Conservation (phyloP, 1,284 basidiomycete genomes). For the Moesziomyces sp. region DNA sequence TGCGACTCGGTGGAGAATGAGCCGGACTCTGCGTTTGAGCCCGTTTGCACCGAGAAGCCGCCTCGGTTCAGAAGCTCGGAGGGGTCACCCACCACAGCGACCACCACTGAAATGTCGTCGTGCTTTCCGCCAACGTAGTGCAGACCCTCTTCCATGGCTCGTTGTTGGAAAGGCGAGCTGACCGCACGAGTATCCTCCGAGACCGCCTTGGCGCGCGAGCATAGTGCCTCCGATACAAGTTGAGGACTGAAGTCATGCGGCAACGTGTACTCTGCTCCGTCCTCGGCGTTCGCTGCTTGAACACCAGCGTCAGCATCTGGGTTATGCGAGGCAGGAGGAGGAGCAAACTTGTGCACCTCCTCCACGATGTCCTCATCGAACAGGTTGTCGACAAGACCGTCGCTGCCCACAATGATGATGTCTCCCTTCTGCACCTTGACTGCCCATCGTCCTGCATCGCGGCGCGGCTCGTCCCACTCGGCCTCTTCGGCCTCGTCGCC, state of each 20-base stretch:
- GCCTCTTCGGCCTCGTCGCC: conserved; percentile 48
- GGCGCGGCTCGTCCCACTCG: conserved; percentile 61
- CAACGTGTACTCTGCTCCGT: conserved; percentile 28
- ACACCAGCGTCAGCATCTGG: conserved; percentile 24
- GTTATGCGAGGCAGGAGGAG: conserved; percentile 23
- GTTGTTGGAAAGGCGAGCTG: conserved; percentile 72
- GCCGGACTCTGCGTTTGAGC: conserved; percentile 11
- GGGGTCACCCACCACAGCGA: conserved; percentile 68
- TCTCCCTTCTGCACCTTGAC: conserved; percentile 85
- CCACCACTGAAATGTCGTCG: conserved; percentile 70
- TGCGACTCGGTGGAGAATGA: conserved; percentile 1
- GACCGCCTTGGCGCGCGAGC: conserved; percentile 70
- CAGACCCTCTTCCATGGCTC: conserved; percentile 72
- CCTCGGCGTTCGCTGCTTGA: conserved; percentile 15
- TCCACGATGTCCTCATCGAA: conserved; percentile 95
- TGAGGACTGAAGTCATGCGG: conserved; percentile 70
- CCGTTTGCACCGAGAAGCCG: conserved; percentile 7
- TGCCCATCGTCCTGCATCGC: conserved; percentile 78
- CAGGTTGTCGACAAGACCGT: conserved; percentile 91
- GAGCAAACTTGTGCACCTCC: conserved; percentile 78
- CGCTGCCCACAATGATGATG: conserved; percentile 86
- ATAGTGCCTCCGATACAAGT: conserved; percentile 71
- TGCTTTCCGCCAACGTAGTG: conserved; percentile 69
- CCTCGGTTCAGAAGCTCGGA: conserved; percentile 21
- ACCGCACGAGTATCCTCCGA: conserved; percentile 71